Conservation (phyloP, 305 asterid species). For the Plantago coronopus region DNA sequence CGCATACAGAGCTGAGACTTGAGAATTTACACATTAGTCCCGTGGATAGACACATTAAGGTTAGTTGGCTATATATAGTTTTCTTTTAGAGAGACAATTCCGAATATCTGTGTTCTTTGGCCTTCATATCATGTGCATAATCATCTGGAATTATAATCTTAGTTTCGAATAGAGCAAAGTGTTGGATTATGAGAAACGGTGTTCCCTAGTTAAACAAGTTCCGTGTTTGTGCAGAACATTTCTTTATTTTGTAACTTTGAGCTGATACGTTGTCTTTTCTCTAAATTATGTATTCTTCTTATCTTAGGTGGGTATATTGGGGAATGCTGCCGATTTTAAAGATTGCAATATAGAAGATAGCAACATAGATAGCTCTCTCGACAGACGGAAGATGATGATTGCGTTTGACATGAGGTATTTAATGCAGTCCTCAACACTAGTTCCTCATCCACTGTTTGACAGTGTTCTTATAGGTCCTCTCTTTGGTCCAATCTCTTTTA, state of each 20-base stretch:
- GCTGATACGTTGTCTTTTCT: constrained; percentile 15
- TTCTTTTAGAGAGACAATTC: constrained; percentile 20
- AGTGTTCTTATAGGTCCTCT: constrained; percentile 19
- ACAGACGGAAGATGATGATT: constrained; percentile 84
- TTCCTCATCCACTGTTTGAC: constrained; percentile 20
- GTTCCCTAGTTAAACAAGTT: constrained; percentile 14
- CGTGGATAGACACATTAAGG: constrained; percentile 85
- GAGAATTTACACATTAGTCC: constrained; percentile 92
- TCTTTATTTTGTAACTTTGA: constrained; percentile 7
- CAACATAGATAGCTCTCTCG: constrained; percentile 40
- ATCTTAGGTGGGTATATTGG: constrained; percentile 82
- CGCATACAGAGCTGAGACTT: constrained; percentile 86
- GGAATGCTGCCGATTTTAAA: constrained; percentile 81
- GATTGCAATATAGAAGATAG: constrained; percentile 46
- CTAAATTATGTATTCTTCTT: constrained; percentile 24
- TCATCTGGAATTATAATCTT: constrained; percentile 4
- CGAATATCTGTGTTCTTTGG: constrained; percentile 9
- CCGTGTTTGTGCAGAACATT: constrained; percentile 7
- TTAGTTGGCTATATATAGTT: constrained; percentile 23
- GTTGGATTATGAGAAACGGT: constrained; percentile 13
- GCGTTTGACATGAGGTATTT: constrained; percentile 94
- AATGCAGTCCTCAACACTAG: constrained; percentile 14
- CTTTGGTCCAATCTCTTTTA: constrained; percentile 28
- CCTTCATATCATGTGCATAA: constrained; percentile 10
- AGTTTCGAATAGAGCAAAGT: constrained; percentile 1